phyloP scores from a whole-genome alignment of 2,329 filamentous ascomycete species.

The Ustulina deusta region DNA sequence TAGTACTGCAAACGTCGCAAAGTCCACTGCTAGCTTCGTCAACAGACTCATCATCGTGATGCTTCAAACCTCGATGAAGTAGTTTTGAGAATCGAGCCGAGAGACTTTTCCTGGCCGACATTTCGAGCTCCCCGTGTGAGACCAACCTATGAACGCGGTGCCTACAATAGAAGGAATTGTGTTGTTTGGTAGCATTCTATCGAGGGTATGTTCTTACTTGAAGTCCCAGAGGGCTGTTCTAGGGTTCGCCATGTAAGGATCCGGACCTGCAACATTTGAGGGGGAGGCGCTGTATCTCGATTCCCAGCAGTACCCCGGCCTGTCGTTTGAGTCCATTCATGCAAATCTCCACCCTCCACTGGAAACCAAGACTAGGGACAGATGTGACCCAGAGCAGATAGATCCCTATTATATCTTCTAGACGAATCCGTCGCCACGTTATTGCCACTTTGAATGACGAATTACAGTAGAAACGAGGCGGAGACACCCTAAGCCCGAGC shows the following conservation, averaged over 20 bases:
- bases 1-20: constrained; percentile 37
- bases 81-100: constrained; percentile 40
- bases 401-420: background rate
- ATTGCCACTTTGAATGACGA: background rate
- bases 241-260: background rate
- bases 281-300: constrained; percentile 8
- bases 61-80: constrained; percentile 31
- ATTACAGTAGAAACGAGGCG: background rate
- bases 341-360: constrained; percentile 5
- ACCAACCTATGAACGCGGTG: background rate
- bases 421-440: background rate
- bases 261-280: constrained; percentile 1
- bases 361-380: background rate
- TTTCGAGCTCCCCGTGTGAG: constrained; percentile 6
- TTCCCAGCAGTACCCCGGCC: constrained; percentile 2
- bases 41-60: constrained; percentile 11
- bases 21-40: constrained; percentile 19
- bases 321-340: constrained; percentile 21
- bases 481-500: background rate
- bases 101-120: constrained; percentile 32
- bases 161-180: background rate
- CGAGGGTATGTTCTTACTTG: background rate
- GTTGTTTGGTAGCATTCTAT: background rate
- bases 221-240: background rate
- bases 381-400: background rate